These are phyloP conservation scores for Amanita rubescens DNA, from an alignment of 768 basidiomycete species.

Conservation along the genomic window DNA sequence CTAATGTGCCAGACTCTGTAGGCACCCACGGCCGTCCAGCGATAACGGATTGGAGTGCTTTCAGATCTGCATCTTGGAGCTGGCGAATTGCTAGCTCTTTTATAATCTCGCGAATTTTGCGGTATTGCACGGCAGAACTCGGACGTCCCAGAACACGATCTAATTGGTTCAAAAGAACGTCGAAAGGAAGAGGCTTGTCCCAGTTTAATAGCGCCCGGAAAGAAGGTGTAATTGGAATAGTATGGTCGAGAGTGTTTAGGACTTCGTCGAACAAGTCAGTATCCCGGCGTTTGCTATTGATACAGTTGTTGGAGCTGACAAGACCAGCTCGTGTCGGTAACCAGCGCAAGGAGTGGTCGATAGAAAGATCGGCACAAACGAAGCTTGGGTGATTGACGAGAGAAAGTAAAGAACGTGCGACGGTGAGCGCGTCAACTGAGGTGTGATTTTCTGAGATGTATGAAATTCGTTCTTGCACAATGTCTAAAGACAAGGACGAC, in stretches of 20 bases:
- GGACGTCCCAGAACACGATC: slow-evolving; percentile 13
- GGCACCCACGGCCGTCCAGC: slow-evolving; percentile 27
- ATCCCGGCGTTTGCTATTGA: slow-evolving; percentile 18
- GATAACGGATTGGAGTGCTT: slow-evolving; percentile 13
- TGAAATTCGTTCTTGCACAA: too few species aligned
- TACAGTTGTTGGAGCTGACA: slow-evolving; percentile 20
- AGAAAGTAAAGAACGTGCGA: slow-evolving; percentile 17
- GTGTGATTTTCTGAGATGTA: slow-evolving; percentile 17
- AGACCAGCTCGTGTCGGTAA: too few species aligned
- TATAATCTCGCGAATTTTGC: slow-evolving; percentile 18
- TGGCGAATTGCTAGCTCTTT: slow-evolving; percentile 22
- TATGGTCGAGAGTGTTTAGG: slow-evolving; percentile 23
- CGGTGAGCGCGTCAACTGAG: slow-evolving; percentile 3
- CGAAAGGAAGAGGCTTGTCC: too few species aligned
- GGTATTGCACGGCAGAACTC: slow-evolving; percentile 7
- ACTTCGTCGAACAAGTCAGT: slow-evolving; percentile 33
- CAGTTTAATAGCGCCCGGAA: too few species aligned
- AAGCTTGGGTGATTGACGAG: slow-evolving; percentile 12
- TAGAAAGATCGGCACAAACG: neutral
- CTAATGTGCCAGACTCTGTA: neutral
- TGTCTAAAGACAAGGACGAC: slow-evolving; percentile 19
- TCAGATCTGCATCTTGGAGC: slow-evolving; percentile 13
- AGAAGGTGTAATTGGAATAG: too few species aligned
- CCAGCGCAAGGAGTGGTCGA: too few species aligned
- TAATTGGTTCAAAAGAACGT: too few species aligned